Conservation (phyloP, 2,329 filamentous ascomycete genomes). For the Nemania sp. region DNA sequence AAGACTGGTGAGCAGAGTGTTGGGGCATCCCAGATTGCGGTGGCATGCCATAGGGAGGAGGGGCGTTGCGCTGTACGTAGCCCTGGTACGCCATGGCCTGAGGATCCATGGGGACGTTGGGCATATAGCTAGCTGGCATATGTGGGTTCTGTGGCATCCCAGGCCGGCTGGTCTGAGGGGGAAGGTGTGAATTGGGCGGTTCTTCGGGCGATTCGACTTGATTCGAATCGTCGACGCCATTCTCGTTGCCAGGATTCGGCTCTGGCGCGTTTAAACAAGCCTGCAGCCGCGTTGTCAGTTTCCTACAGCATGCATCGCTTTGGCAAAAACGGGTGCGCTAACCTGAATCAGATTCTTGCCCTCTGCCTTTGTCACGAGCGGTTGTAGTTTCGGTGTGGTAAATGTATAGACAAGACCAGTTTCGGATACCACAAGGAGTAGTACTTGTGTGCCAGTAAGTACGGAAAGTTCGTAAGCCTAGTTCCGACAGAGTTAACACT, state of each 20-base stretch:
- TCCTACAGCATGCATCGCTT: conserved; percentile 9
- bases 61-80: conserved; percentile 70
- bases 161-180: conserved; percentile 64
- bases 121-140: conserved; percentile 67
- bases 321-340: conserved; percentile 26
- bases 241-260: conserved; percentile 78
- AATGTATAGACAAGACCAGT: conserved; percentile 98
- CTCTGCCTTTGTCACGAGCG: conserved; percentile 95
- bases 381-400: conserved; percentile 97
- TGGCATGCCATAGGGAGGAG: conserved; percentile 78
- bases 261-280: conserved; percentile 97
- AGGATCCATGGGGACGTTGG: conserved; percentile 70
- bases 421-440: conserved; percentile 95
- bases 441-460: conserved; percentile 94
- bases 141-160: conserved; percentile 68
- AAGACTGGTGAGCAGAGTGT: conserved; percentile 81
- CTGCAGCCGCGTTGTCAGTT: conserved; percentile 55
- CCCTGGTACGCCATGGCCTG: conserved; percentile 82
- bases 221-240: conserved; percentile 75
- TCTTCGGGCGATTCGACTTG: conserved; percentile 92
- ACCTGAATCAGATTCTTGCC: conserved; percentile 99
- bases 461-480: conserved; percentile 98
- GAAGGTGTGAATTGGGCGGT: conserved; percentile 74
- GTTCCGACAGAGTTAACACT: conserved; percentile 24
- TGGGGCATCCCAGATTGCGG: conserved; percentile 78